Evolutionary conservation across 2,329 filamentous ascomycete genomes (phyloP), one percentile per base, ranked within the genome.

Genomic region (Exophiala oligosperma): DNA sequence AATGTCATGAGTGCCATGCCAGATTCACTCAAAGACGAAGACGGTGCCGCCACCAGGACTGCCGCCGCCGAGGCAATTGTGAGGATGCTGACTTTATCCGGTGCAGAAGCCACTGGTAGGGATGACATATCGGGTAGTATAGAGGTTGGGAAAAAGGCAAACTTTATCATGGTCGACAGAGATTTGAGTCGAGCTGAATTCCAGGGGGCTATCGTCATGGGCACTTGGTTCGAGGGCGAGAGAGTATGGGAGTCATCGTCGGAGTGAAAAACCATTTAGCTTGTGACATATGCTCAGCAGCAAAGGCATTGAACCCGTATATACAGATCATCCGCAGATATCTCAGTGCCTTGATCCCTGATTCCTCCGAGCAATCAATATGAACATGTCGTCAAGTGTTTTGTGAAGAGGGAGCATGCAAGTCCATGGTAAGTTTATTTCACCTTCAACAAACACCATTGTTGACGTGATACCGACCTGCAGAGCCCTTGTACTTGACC

Each of bases 61-160:
- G 54, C 48, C 12, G 58, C 54, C 12, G 44, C 23, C 3, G 49
- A 49, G 32, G 11, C 17, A 14, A 54, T 61, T 8, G 67, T 64
- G 54, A 60, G 63, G 2, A 68, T 70, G 55, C 59, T 73, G 12
- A 72, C 69, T 0, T 37, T 69, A 7, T 65, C 67, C 35, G 70
- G 69, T 1, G 70, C 70, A 1, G 52, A 66, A 50, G 70, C 70
- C 2, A 66, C 71, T 3, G 65, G 65, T 2, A 63, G 53, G 24
- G 66, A 71, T n/a, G 60, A 62, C 28, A 61, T 63, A 17, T 28
- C 59, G n/a, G 69, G 70, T 14, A 71, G 67, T 49, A 68, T 73
- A 29, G 66, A 68, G 55, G 61, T 69, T 1, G 68, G 69, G 14
- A 72, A 73, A 64, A 68, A 63, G 50, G 70, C 70, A 17, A 71